Evolutionary conservation across 75 land plant genomes (phyloP).

Genomic region (Larix kaempferi): DNA sequence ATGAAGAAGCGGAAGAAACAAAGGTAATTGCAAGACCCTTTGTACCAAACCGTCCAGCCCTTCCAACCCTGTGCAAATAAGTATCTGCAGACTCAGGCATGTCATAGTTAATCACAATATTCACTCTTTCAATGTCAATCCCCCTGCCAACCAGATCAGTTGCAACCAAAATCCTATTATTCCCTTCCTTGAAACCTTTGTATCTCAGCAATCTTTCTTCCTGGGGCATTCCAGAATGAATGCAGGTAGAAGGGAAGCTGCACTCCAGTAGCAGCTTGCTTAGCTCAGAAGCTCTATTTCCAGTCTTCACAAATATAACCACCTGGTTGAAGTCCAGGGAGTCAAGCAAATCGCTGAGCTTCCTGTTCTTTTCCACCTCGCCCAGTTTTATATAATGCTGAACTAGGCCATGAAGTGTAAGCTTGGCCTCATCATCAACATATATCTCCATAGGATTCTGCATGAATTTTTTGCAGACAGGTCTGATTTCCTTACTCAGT

Average conservation of each 20-base stretch:
- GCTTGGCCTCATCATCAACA: conserved; percentile 56
- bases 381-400: conserved; percentile 54
- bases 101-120: conserved; percentile 56
- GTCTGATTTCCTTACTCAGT: conserved; percentile 55
- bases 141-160: conserved; percentile 53
- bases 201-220: conserved; percentile 70
- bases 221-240: conserved; percentile 98
- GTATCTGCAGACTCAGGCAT: conserved; percentile 58
- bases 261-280: conserved; percentile 65
- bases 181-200: conserved; percentile 57
- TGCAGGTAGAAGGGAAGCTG: conserved; percentile 95
- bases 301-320: conserved; percentile 53
- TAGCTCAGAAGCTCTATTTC: conserved; percentile 48
- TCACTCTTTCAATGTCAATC: conserved; percentile 55
- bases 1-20: conserved; percentile 41
- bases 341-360: conserved; percentile 46
- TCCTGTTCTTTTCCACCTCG: conserved; percentile 50
- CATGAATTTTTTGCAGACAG: conserved; percentile 55
- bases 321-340: conserved; percentile 52
- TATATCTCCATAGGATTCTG: conserved; percentile 66
- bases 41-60: conserved; percentile 53
- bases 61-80: conserved; percentile 55
- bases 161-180: conserved; percentile 45
- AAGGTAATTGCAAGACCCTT: conserved; percentile 54
- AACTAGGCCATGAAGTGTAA: conserved; percentile 47